These are phyloP conservation scores for Neofusicoccum ribis DNA, from an alignment of 2,329 filamentous ascomycete genomes.

Conservation along the genomic window DNA sequence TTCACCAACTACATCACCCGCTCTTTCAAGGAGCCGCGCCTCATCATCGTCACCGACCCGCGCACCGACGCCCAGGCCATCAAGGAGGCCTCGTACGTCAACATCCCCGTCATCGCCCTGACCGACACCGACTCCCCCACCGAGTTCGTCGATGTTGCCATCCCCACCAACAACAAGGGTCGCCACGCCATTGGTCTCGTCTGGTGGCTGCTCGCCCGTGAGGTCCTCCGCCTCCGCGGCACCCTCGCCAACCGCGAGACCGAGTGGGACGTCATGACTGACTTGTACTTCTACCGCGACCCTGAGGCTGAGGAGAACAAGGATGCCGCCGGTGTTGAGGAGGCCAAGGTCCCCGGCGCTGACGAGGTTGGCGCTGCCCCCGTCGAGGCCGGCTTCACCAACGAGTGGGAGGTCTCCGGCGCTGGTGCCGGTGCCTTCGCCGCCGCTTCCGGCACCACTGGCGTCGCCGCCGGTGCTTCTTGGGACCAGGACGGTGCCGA, in stretches of 20 bases:
- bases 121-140: constrained; percentile 99
- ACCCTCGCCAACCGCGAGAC: constrained; percentile 94
- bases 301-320: constrained; percentile 99
- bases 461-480: constrained; percentile 63
- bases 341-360: constrained; percentile 78
- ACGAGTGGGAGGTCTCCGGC: constrained; percentile 82
- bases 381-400: constrained; percentile 76
- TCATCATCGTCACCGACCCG: constrained; percentile 99
- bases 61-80: constrained; percentile 99
- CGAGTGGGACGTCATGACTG: constrained; percentile 98
- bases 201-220: constrained; percentile 99
- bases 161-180: constrained; percentile 99
- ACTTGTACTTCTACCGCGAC: constrained; percentile 99
- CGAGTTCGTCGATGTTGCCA: constrained; percentile 99
- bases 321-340: constrained; percentile 76
- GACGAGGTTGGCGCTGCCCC: constrained; percentile 81
- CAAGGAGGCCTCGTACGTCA: constrained; percentile 99
- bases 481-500: constrained; percentile 66
- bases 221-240: constrained; percentile 97
- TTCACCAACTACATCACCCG: constrained; percentile 99
- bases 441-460: constrained; percentile 57
- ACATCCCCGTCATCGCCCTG: constrained; percentile 99
- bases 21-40: constrained; percentile 99
- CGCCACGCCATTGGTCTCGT: constrained; percentile 97
- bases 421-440: constrained; percentile 67